Percentiles rank a stretch among this genome's conserved stretches.
Conservation (phyloP, 306 rosid genomes). For the Quercus alba region DNA sequence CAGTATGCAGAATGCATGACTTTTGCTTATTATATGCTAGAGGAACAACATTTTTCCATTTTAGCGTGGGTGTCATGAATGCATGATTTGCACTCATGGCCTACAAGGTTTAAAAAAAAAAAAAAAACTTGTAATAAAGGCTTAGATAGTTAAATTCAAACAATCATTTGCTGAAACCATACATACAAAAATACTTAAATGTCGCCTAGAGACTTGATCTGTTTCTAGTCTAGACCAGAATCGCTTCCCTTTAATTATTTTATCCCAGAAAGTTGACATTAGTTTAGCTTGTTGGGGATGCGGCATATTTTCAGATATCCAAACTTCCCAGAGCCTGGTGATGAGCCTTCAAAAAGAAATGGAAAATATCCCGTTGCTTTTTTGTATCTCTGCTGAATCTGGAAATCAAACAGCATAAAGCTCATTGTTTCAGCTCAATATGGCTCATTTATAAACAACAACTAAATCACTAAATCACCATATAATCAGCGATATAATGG, state of each 20-base stretch:
- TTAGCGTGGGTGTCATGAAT: too few relatives aligned
- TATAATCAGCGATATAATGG: not conserved
- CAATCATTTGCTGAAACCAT: too few relatives aligned
- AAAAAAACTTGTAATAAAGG: too few relatives aligned
- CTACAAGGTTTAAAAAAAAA: too few relatives aligned
- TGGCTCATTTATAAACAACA: not conserved
- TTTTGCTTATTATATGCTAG: too few relatives aligned
- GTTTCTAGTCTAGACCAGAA: not conserved
- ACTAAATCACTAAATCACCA: not conserved
- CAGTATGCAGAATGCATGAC: too few relatives aligned
- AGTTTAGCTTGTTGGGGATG: conserved; percentile 1
- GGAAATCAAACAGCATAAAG: conserved; percentile 20
- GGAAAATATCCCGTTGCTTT: conserved; percentile 81
- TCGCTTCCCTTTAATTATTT: not conserved
- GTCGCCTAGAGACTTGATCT: not conserved
- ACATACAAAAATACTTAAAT: not conserved
- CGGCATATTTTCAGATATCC: conserved; percentile 67
- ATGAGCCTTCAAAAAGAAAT: conserved; percentile 81
- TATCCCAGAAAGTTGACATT: not conserved
- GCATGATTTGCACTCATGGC: too few relatives aligned
- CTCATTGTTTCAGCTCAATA: not conserved
- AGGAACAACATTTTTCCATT: too few relatives aligned
- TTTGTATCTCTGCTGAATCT: conserved; percentile 87
- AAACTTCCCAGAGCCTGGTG: conserved; percentile 89
- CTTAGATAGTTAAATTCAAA: too few relatives aligned